phyloP scores from a whole-genome alignment of 441 rosid species.

The Populus tomentosa region DNA sequence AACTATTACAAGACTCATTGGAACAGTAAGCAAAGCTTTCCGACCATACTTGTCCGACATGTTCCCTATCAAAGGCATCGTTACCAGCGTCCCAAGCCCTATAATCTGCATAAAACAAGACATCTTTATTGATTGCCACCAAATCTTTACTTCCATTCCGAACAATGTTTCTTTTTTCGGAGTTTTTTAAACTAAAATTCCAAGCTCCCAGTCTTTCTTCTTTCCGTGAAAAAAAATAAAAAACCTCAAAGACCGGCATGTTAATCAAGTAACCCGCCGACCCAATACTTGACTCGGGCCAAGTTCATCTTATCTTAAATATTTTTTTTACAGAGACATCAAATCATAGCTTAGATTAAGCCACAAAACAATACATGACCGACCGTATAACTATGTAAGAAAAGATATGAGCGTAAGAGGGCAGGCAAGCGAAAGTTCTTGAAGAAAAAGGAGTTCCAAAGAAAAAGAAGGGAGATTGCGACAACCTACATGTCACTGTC shows the following conservation, averaged over 20 bases:
- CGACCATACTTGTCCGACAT: slow-evolving; percentile 84
- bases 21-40: slow-evolving; percentile 66
- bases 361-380: neutral
- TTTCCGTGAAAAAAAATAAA: too few relatives aligned
- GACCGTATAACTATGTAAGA: neutral
- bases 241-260: neutral
- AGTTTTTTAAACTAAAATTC: too few relatives aligned
- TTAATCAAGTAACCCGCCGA: neutral
- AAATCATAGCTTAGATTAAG: neutral
- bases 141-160: too few relatives aligned
- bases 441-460: neutral
- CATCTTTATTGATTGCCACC: neutral
- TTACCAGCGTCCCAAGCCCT: slow-evolving; percentile 69
- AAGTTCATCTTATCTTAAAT: neutral
- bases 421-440: neutral
- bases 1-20: slow-evolving; percentile 51
- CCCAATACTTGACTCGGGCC: neutral
- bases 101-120: slow-evolving; percentile 38
- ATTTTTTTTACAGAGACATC: neutral
- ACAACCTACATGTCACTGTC: neutral
- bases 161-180: too few relatives aligned
- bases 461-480: neutral
- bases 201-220: too few relatives aligned
- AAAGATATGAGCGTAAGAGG: neutral
- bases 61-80: slow-evolving; percentile 86